phyloP scores from a whole-genome alignment of 768 basidiomycete genomes.

The Melanogaster broomeanus region DNA sequence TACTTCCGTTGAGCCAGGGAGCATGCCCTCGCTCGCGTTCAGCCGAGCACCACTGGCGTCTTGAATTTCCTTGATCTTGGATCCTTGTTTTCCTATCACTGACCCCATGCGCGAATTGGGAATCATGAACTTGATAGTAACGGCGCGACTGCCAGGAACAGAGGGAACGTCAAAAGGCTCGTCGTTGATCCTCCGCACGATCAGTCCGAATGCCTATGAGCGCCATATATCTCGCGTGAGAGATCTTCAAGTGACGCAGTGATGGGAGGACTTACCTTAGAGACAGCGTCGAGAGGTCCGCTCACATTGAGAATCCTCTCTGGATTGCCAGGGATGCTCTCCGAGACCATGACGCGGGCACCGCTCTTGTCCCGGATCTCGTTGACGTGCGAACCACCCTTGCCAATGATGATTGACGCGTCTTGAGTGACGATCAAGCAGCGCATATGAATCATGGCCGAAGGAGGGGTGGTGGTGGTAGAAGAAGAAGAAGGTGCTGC shows the following conservation, averaged over 20 bases:
- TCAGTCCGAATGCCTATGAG: constrained; percentile 91
- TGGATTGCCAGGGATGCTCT: constrained; percentile 99
- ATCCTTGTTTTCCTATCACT: constrained; percentile 96
- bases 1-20: constrained; percentile 99
- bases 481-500: constrained; percentile 52
- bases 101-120: constrained; percentile 99
- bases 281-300: constrained; percentile 96
- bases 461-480: constrained; percentile 52
- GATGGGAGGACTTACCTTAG: constrained; percentile 65
- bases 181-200: constrained; percentile 98
- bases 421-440: constrained; percentile 99
- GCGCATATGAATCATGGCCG: constrained; percentile 93
- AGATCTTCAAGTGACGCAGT: not conserved
- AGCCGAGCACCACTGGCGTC: constrained; percentile 95
- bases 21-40: constrained; percentile 97
- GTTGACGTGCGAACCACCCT: constrained; percentile 93
- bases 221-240: constrained; percentile 1
- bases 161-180: constrained; percentile 98
- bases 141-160: constrained; percentile 95
- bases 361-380: constrained; percentile 98
- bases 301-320: constrained; percentile 97
- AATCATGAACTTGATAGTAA: constrained; percentile 99
- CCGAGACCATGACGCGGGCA: constrained; percentile 94
- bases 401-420: constrained; percentile 98
- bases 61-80: constrained; percentile 99